phyloP scores from a whole-genome alignment of 2,329 filamentous ascomycete species.

The Hortaea sp. region DNA sequence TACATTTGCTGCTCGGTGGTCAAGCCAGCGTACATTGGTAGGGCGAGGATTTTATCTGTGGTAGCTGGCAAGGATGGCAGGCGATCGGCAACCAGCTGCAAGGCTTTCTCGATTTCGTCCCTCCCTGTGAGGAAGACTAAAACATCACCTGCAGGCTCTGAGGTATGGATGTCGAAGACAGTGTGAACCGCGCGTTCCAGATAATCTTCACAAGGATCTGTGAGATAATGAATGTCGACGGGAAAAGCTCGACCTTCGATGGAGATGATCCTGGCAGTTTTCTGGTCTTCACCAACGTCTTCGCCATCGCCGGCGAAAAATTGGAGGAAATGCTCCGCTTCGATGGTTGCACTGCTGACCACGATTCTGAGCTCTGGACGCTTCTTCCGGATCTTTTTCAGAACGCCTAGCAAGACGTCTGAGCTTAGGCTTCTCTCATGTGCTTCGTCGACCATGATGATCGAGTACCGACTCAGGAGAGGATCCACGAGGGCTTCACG shows the following conservation, averaged over 20 bases:
- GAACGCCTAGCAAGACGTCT: constrained; percentile 75
- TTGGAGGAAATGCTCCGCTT: constrained; percentile 72
- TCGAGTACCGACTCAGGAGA: constrained; percentile 77
- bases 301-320: constrained; percentile 57
- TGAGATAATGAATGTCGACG: constrained; percentile 75
- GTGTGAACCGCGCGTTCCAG: constrained; percentile 72
- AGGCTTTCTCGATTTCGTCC: constrained; percentile 77
- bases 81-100: constrained; percentile 70
- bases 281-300: constrained; percentile 24
- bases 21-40: constrained; percentile 83
- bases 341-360: constrained; percentile 84
- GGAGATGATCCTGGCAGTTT: constrained; percentile 59
- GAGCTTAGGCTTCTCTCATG: constrained; percentile 90
- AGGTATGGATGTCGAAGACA: constrained; percentile 76
- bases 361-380: constrained; percentile 77
- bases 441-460: constrained; percentile 96
- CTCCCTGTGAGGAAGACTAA: constrained; percentile 85
- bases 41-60: constrained; percentile 51
- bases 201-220: constrained; percentile 73
- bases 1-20: constrained; percentile 90
- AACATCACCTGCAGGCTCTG: constrained; percentile 75
- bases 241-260: constrained; percentile 82
- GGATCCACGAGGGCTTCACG: constrained; percentile 90
- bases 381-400: constrained; percentile 81
- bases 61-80: constrained; percentile 52